These are phyloP conservation scores for Fusarium virguliforme DNA, from an alignment of 2,329 filamentous ascomycete genomes.

Conservation along the genomic window DNA sequence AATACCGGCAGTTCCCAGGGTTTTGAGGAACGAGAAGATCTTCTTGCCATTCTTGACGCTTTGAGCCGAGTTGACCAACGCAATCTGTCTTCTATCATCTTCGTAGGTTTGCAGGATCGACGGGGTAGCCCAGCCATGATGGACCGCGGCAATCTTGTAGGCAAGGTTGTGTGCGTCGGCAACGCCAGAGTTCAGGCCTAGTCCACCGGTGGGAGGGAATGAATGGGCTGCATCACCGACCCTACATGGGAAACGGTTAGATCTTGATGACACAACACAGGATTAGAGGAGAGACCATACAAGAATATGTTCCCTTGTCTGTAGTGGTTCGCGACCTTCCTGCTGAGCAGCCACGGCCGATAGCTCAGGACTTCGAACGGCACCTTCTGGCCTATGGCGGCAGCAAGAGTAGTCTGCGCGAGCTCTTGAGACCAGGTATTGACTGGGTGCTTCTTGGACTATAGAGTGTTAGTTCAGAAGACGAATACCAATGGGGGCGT, in stretches of 20 bases:
- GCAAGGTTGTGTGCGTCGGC: conserved; percentile 4
- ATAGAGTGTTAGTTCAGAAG: neutral
- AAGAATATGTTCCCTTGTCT: neutral
- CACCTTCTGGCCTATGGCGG: neutral
- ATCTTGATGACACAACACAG: neutral
- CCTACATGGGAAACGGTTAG: neutral
- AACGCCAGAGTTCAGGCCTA: conserved; percentile 1
- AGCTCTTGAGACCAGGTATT: conserved; percentile 4
- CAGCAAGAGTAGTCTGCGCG: neutral
- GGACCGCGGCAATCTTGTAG: conserved; percentile 2
- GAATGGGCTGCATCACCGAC: conserved; percentile 1
- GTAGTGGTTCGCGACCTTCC: neutral
- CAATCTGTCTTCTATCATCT: neutral
- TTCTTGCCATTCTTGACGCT: conserved; percentile 7
- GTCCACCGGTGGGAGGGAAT: neutral
- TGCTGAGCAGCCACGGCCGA: neutral
- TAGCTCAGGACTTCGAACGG: neutral
- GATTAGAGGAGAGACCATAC: neutral
- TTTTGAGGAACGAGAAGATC: conserved; percentile 4
- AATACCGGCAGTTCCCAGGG: neutral
- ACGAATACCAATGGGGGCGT: too few species aligned
- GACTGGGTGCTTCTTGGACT: conserved; percentile 2
- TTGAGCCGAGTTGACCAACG: neutral
- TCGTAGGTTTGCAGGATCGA: neutral
- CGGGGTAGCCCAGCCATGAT: neutral